Evolutionary conservation across 495 filamentous ascomycete species (phyloP).

Genomic region (Tuber umbilicatum): DNA sequence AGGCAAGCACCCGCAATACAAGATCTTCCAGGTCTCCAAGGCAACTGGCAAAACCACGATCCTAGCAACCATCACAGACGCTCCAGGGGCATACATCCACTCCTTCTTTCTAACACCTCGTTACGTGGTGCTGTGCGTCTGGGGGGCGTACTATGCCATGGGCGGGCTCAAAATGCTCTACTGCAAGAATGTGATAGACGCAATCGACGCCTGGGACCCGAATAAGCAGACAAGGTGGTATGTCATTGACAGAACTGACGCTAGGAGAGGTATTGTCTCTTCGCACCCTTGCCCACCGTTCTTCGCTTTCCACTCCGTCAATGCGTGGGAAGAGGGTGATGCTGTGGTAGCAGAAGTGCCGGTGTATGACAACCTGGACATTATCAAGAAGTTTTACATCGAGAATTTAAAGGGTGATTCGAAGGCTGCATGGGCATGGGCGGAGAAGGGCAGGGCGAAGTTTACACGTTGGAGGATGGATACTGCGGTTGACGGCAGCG

Average conservation of each 20-base stretch:
- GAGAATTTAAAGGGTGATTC: slow-evolving; percentile 28
- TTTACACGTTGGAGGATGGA: slow-evolving; percentile 32
- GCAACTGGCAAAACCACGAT: slow-evolving; percentile 60
- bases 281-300: slow-evolving; percentile 44
- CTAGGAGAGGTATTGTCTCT: slow-evolving; percentile 43
- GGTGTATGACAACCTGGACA: slow-evolving; percentile 51
- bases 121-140: slow-evolving; percentile 63
- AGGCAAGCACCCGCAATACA: slow-evolving; percentile 51
- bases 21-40: slow-evolving; percentile 57
- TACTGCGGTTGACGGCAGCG: slow-evolving; percentile 14
- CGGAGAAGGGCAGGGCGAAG: slow-evolving; percentile 22
- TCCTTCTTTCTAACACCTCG: slow-evolving; percentile 62
- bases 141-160: slow-evolving; percentile 50
- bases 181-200: slow-evolving; percentile 54
- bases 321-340: slow-evolving; percentile 58
- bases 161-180: slow-evolving; percentile 51
- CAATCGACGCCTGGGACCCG: slow-evolving; percentile 49
- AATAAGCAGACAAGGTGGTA: slow-evolving; percentile 57
- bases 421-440: slow-evolving; percentile 41
- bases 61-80: slow-evolving; percentile 57
- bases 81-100: slow-evolving; percentile 60
- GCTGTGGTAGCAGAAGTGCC: slow-evolving; percentile 37
- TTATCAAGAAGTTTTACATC: slow-evolving; percentile 50
- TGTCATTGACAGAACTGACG: slow-evolving; percentile 52
- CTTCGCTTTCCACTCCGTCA: slow-evolving; percentile 72